Percentiles rank a stretch among this genome's conserved stretches.
Conservation (phyloP, 345 rosid genomes). For the Melaleuca quinquenervia region DNA sequence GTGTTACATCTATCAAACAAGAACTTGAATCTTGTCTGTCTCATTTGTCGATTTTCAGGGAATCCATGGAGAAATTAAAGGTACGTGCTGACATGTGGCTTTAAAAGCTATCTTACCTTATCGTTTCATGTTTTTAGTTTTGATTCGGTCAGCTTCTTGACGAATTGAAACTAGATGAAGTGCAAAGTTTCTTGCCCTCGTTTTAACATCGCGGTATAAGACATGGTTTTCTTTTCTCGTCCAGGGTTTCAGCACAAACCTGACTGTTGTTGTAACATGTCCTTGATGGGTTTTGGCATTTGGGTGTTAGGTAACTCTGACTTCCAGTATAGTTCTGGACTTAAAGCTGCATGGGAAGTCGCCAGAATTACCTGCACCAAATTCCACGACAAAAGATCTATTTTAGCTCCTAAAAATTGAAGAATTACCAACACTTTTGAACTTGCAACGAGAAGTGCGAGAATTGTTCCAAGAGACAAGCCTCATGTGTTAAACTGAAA, state of each 20-base stretch:
- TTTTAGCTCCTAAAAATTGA: not conserved
- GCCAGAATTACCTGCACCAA: conserved; percentile 28
- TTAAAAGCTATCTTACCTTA: not conserved
- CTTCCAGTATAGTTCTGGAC: conserved; percentile 52
- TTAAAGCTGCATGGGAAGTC: conserved; percentile 31
- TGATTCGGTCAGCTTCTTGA: not conserved
- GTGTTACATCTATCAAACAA: not conserved
- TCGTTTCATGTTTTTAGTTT: not conserved
- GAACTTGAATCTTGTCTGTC: not conserved
- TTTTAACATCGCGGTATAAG: not conserved
- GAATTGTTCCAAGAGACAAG: not conserved
- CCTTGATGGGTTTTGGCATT: conserved; percentile 43
- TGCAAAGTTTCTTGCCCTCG: not conserved
- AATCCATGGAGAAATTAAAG: not conserved
- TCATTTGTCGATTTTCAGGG: not conserved
- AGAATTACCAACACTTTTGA: not conserved
- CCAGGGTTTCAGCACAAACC: conserved; percentile 12
- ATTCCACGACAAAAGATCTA: not conserved
- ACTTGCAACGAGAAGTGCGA: conserved; percentile 4
- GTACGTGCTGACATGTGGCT: not conserved
- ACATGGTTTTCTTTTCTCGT: not conserved
- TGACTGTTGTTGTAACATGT: conserved; percentile 19
- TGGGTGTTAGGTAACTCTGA: conserved; percentile 41
- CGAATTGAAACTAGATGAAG: not conserved
- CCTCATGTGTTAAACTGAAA: not conserved